Evolutionary conservation across 768 basidiomycete species (phyloP), one percentile per base, ranked within the genome.

Genomic region (Saitozyma podzolica): DNA sequence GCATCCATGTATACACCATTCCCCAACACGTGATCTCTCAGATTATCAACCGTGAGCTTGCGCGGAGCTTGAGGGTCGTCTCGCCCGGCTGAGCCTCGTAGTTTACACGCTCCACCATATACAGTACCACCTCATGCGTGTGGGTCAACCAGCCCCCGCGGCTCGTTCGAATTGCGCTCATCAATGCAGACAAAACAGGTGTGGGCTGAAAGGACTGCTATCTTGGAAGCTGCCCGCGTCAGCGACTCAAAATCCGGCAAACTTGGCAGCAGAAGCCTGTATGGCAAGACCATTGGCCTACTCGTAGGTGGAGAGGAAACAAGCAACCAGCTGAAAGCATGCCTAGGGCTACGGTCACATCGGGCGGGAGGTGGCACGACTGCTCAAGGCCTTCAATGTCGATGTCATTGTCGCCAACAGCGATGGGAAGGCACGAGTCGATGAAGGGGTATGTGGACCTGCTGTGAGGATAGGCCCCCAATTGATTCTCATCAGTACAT

Each of bases 261-360:
- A 47, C n/a, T n/a, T n/a, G 40, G 17, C 42, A 53, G 54, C 53
- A 29, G 29, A 20, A 51, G 69, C 4, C 41, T 78, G 9, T 60
- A 68, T n/a, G 78, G 78, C 16, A 77, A 77, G 65, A 80, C 78
- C 11, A 70, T 72, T 14, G 78, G 78, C 40, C 50, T 80, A 52
- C 65, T 80, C 11, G 77, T 78, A 41, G 53, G 76, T 45, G n/a
- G n/a, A n/a, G n/a, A n/a, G n/a, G n/a, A n/a, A n/a, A n/a, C n/a
- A n/a, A n/a, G n/a, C n/a, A n/a, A n/a, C n/a, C n/a, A n/a, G n/a
- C n/a, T n/a, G n/a, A n/a, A n/a, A n/a, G n/a, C n/a, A n/a, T n/a
- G n/a, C n/a, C n/a, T n/a, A 75, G 72, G 77, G 78, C 11, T 78
- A 78, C 59, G 78, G 77, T 7, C 73, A 75, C 63, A 73, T 80